Evolutionary conservation across 352 stramenopile genomes (phyloP).

Genomic region (Phytopythium helicoides): DNA sequence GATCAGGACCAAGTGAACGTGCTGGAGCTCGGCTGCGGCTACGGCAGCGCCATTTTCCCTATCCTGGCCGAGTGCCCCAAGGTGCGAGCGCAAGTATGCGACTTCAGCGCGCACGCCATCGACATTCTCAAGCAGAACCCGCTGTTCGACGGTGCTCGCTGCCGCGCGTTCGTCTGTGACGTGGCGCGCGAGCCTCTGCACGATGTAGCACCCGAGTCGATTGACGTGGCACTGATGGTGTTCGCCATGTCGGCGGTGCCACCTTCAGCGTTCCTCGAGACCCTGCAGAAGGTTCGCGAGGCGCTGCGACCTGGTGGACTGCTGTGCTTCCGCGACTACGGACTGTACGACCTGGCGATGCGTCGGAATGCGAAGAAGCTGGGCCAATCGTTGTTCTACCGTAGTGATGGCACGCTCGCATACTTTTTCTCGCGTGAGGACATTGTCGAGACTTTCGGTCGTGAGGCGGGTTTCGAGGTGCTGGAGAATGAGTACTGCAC

Average conservation of each 20-base stretch:
- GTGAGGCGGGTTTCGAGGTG: conserved; percentile 34
- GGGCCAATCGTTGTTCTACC: conserved; percentile 56
- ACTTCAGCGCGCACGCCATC: conserved; percentile 83
- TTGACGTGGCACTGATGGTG: conserved; percentile 80
- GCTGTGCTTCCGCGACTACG: conserved; percentile 87
- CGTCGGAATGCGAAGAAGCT: conserved; percentile 72
- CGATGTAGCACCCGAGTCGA: conserved; percentile 38
- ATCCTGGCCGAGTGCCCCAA: conserved; percentile 68
- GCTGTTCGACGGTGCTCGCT: conserved; percentile 44
- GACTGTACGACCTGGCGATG: conserved; percentile 87
- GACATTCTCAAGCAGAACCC: conserved; percentile 57
- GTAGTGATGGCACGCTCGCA: conserved; percentile 72
- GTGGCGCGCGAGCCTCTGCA: conserved; percentile 51
- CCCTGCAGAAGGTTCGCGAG: conserved; percentile 55
- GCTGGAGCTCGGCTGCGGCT: conserved; percentile 83
- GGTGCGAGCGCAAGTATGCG: conserved; percentile 68
- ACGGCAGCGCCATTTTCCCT: conserved; percentile 85
- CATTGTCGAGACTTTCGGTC: conserved; percentile 41
- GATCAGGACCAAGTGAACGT: conserved; percentile 40
- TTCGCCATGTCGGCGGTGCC: conserved; percentile 82
- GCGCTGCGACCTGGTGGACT: conserved; percentile 60
- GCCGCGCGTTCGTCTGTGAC: conserved; percentile 73
- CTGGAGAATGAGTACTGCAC: conserved; percentile 79
- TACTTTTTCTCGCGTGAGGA: conserved; percentile 76
- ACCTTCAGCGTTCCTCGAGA: conserved; percentile 42